Conservation (phyloP, 768 basidiomycete genomes). For the Postia placenta region DNA sequence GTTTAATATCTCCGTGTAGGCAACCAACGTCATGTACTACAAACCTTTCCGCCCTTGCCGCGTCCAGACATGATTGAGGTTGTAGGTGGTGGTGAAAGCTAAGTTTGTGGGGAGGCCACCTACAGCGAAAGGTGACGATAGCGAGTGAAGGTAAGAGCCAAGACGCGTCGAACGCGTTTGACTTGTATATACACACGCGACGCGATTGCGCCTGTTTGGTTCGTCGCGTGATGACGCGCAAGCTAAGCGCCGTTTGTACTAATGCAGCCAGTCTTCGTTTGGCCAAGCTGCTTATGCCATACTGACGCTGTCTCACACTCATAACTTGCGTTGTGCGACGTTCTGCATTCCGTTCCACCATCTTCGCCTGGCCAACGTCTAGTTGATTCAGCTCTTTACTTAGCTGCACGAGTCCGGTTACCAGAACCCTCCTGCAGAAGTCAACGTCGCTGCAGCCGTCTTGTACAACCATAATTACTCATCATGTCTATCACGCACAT, state of each 20-base stretch:
- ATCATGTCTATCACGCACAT: conserved; percentile 59
- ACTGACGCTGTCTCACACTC: background rate
- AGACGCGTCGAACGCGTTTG: conserved; percentile 17
- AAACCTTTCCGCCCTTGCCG: conserved; percentile 72
- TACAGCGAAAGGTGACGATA: conserved; percentile 5
- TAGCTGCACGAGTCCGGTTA: no score
- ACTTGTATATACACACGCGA: conserved; percentile 13
- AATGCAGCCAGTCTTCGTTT: no score
- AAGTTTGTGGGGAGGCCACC: background rate
- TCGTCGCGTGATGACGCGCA: background rate
- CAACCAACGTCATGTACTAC: conserved; percentile 7
- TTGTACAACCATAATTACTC: background rate
- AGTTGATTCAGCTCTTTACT: no score
- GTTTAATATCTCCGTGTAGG: background rate
- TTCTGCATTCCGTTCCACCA: no score
- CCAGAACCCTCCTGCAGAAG: no score
- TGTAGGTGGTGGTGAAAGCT: background rate
- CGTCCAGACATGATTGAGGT: conserved; percentile 60
- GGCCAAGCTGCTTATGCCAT: background rate
- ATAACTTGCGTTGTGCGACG: no score
- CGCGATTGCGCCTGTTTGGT: background rate
- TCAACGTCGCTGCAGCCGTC: no score
- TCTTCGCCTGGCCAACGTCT: no score
- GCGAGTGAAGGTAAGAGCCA: conserved; percentile 4
- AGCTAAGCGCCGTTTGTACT: no score